Evolutionary conservation across 139 green algal genomes (phyloP), one percentile per base, ranked within the genome.

Genomic region (Chlamydomonas sp.): DNA sequence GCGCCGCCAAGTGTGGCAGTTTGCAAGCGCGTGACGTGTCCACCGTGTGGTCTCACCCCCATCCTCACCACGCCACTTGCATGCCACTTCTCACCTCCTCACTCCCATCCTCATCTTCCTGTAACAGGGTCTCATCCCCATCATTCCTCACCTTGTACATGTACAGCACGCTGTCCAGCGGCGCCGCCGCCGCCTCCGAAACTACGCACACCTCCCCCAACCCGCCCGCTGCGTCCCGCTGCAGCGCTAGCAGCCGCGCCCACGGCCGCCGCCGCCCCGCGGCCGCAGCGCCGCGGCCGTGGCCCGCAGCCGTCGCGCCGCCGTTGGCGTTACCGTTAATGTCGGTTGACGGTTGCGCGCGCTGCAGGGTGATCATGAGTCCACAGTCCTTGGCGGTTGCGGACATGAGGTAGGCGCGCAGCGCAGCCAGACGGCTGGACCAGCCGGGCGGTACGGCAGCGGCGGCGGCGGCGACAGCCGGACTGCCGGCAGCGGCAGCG

Each of bases 381-480:
- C 94, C 95, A 74, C 95, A 98, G 93, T 98, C 96, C 90, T 98
- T 98, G 68, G 95, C 96, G 2, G 96, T 97, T 2, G 90, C 90
- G 6, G 96, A 91, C 0, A 93, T 92, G 8, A 97, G 84, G 77
- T 98, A 98, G 14, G 86, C 78, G 0, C 92, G 86, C n/a, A 98
- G 75, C 16, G 90, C 89, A 4, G 93, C 89, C 14, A 90, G 83
- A 67, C 61, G 66, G 49, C 49, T 62, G 9, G 57, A 12, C 18
- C 31, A 31, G 5, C 63, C 78, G 59, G 59, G 59, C 60, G 60
- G 61, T 5, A 14, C 10, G 66, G 12, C 10, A 14, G 66, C 66
- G 66, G 66, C 66, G 66, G 12, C 66, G 66, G 66, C 12, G 66
- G 66, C 66, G 10, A 18, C 12, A 1, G 10, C 66, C 10, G 10